Evolutionary conservation across 2,329 filamentous ascomycete species (phyloP), one percentile per base, ranked within the genome.

Genomic region (Aspergillus clavatus): DNA sequence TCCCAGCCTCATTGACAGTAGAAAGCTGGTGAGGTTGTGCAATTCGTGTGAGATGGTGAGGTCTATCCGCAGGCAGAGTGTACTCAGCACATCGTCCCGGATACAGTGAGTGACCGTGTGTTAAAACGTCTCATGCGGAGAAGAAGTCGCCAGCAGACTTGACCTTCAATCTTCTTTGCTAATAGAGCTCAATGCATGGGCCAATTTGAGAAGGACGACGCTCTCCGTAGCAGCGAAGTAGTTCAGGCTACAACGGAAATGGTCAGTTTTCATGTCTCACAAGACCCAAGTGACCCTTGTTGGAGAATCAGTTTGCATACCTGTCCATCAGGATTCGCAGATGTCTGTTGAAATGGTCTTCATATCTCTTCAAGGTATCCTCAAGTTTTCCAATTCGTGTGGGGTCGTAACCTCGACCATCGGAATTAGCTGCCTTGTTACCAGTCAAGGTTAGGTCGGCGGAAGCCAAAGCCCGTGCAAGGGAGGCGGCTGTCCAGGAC

Each of bases 201-300:
- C 69, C 12, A 98, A 74, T 54, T 90, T 91, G 51, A 97, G 72
- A 53, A 98, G 77, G 14, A 95, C 93, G 3, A 96, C 91, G 29
- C 93, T 97, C 73, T 98, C 93, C 0, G 93, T 97, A 0, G 93
- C 93, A 2, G 93, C 93, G 58, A 96, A 94, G 68, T 97, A 95
- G 59, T 98, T 97, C 51, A 98, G 50, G 49, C 69, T 71, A 40
- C 19, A 35, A 18, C 31, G 19, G 1, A 40, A 2, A 7, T 5
- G 3, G 27, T 44, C 26, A 31, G 16, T 33, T 36, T 21, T 6
- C 8, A 12, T 19, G 10, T 5, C 10, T 3, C 6, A 19, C 1
- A 4, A 35, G 16, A 21, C 6, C 6, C 29, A 33, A 16, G 5
- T 18, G 8, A 5, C 5, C 18, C 3, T 40, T 29, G 47, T 48